Evolutionary conservation across 495 filamentous ascomycete species (phyloP).

Genomic region (Sabuloglossum arenarium): DNA sequence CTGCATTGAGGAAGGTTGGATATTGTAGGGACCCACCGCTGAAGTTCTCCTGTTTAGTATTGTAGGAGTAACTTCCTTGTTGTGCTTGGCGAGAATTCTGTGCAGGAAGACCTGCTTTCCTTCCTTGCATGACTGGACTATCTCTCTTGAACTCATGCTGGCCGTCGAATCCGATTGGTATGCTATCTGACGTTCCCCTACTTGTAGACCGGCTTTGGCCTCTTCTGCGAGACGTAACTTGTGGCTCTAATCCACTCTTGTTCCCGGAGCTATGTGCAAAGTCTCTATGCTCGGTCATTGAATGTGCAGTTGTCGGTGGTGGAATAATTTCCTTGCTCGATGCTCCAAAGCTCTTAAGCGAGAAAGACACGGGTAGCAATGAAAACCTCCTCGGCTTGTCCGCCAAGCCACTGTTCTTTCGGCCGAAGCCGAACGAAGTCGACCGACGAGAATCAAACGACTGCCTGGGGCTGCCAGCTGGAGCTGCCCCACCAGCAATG

Average conservation of each 20-base stretch:
- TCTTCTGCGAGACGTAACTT: slow-evolving; percentile 15
- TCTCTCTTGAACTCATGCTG: slow-evolving; percentile 5
- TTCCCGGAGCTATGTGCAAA: not conserved
- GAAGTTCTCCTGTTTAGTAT: not conserved
- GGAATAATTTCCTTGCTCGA: slow-evolving; percentile 10
- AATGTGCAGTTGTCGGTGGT: slow-evolving; percentile 6
- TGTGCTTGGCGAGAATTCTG: not conserved
- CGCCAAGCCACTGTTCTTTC: slow-evolving; percentile 37
- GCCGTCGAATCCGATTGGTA: slow-evolving; percentile 13
- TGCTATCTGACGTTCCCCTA: slow-evolving; percentile 16
- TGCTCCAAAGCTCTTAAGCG: slow-evolving; percentile 26
- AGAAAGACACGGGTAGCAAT: slow-evolving; percentile 58
- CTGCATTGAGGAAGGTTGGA: slow-evolving; percentile 19
- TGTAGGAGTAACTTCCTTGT: slow-evolving; percentile 6
- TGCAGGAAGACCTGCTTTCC: not conserved
- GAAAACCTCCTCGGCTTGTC: slow-evolving; percentile 54
- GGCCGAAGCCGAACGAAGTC: slow-evolving; percentile 48
- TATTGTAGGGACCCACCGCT: not conserved
- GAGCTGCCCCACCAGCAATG: slow-evolving; percentile 40
- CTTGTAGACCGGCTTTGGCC: slow-evolving; percentile 17
- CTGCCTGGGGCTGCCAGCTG: slow-evolving; percentile 35
- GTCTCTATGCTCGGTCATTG: slow-evolving; percentile 8
- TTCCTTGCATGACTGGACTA: slow-evolving; percentile 4
- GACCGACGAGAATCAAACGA: slow-evolving; percentile 71
- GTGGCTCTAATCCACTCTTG: slow-evolving; percentile 1